Base-by-base conservation (phyloP, 2,329 filamentous ascomycete species). In the Clathrospora elynae region DNA sequence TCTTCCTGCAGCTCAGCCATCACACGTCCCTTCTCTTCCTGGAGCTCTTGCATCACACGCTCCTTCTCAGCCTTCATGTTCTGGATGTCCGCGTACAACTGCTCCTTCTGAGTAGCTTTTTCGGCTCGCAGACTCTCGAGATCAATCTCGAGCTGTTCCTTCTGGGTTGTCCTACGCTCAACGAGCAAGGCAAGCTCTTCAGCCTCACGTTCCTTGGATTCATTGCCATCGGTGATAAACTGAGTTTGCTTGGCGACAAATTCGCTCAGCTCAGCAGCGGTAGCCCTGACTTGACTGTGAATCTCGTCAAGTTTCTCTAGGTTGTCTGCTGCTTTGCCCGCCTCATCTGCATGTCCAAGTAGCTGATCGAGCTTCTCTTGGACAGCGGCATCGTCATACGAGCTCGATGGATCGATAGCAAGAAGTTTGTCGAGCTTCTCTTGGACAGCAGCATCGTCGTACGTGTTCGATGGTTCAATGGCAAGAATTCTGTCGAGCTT, bases 251-350 rank as follows among this genome's bases (percentile, higher is more conserved):
- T 77, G 2, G 85, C 80, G 13, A 97, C 81, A 65, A 96, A 96
- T 28, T 86, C 82, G 2, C 87, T 86, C 40, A 99, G 85, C 63
- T 95, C 90, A 13, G 84, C 82, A 1, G 92, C 90, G 1, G 90
- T 95, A 46, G 84, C 80, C 66, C 89, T 83, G 42, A 99, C 90
- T 56, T 95, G 88, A 53, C 87, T 80, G 61, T 96, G 90, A 35
- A 97, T 93, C 67, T 90, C 82, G 55, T 96, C 90, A 4, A 99
- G 80, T 16, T 88, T 88, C 50, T 87, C 86, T 31, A 96, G 80
- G 56, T 91, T 88, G 4, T 80, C 77, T 23, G 89, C 81, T 1
- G 87, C 83, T 62, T 89, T 85, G 36, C 81, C 81, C 0, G 88
- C 81, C 13, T 81, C 78, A 17, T 83, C 77, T 20, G 80, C 83